These are phyloP conservation scores for Tolypocladium ophioglossoides DNA, from an alignment of 2,329 filamentous ascomycete species.

Conservation along the genomic window DNA sequence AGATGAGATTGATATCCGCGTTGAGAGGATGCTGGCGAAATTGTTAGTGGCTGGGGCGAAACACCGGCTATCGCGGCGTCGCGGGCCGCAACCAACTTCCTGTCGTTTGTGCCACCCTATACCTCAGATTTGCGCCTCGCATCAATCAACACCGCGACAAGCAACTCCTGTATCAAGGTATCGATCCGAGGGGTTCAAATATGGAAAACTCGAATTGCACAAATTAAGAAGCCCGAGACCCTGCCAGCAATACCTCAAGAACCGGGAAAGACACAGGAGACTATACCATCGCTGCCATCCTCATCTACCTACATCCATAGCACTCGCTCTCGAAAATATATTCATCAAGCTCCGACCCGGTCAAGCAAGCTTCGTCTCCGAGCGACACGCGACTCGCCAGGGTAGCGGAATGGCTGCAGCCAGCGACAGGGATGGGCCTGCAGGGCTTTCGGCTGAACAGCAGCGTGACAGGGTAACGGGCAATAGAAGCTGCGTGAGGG, in stretches of 20 bases:
- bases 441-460: neutral
- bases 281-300: neutral
- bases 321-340: neutral
- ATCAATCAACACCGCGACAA: neutral
- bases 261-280: neutral
- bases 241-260: neutral
- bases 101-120: neutral
- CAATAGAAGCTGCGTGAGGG: neutral
- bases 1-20: neutral
- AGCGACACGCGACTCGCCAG: neutral
- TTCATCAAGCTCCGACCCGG: neutral
- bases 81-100: no score
- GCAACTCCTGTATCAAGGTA: neutral
- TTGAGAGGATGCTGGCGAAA: neutral
- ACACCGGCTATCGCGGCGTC: no score
- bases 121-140: neutral
- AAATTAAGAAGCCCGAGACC: no score
- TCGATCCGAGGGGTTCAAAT: neutral
- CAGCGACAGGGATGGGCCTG: neutral
- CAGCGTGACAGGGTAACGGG: neutral
- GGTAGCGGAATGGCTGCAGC: neutral
- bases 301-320: neutral
- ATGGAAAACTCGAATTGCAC: neutral
- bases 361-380: neutral
- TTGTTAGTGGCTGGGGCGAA: neutral